A percentile compares a stretch with the other conserved stretches of the same genome.
These are phyloP conservation scores for Ophiobolus disseminans DNA, from an alignment of 2,329 filamentous ascomycete species.

Conservation along the genomic window DNA sequence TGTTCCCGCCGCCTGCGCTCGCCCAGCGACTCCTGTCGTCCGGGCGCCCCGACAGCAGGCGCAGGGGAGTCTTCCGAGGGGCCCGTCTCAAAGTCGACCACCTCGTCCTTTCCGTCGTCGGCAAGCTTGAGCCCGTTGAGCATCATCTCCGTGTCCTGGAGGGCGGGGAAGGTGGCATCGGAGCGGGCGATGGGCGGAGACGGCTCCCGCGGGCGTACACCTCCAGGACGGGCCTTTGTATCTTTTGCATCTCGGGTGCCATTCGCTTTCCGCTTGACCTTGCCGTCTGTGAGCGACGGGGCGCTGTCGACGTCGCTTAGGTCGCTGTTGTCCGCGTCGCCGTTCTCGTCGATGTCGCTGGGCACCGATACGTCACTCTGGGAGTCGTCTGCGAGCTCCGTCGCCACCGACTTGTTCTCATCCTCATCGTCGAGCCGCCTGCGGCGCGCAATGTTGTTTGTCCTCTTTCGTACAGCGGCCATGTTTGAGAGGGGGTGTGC, in stretches of 20 bases:
- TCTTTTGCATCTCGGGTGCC: conserved; percentile 44
- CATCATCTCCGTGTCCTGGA: conserved; percentile 67
- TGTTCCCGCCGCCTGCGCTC: conserved; percentile 83
- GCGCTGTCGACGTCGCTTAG: conserved; percentile 60
- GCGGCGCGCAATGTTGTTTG: conserved; percentile 46
- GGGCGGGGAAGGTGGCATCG: conserved; percentile 51
- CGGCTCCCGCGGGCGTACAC: conserved; percentile 35
- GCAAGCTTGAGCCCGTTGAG: conserved; percentile 63
- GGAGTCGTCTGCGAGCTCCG: conserved; percentile 65
- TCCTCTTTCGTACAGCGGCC: conserved; percentile 47
- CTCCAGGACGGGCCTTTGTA: conserved; percentile 31
- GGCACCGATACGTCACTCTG: conserved; percentile 67
- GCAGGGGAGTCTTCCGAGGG: conserved; percentile 43
- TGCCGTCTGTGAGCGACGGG: conserved; percentile 43
- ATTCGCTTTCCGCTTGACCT: conserved; percentile 49
- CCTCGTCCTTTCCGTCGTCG: conserved; percentile 51
- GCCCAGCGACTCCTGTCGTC: conserved; percentile 63
- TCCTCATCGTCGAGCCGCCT: conserved; percentile 50
- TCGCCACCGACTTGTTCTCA: conserved; percentile 52
- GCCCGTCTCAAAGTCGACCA: conserved; percentile 61
- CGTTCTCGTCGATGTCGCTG: conserved; percentile 65
- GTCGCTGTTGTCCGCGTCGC: conserved; percentile 66
- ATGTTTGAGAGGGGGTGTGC: conserved; percentile 34
- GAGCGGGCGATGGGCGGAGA: conserved; percentile 48
- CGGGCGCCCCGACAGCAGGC: conserved; percentile 46